Base-by-base conservation (phyloP, 257 asterid genomes). In the Ophiorrhiza pumila region DNA sequence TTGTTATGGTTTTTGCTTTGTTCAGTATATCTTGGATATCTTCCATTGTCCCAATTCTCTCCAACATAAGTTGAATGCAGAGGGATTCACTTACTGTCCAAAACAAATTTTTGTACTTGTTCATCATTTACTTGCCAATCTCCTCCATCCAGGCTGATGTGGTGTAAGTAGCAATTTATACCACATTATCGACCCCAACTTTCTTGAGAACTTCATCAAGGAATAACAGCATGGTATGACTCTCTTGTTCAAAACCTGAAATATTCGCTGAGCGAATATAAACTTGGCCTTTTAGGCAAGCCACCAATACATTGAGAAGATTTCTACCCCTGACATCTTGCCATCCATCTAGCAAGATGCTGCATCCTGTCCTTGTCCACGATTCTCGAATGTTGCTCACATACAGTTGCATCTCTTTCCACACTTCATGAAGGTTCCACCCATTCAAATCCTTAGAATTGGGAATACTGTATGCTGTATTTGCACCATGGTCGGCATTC, bases 11-110 rank as follows among this genome's bases (percentile, higher is more conserved):
- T 74, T 83, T 85, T 11, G 88, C 86, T 80, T 88, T 82, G 25
- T 76, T 78, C 43, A 90, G n/a, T 10, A 80, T 83, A 5, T 77
- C 81, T 12, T 50, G 58, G 5, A 92, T 52, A 0, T 23, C 31
- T 68, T 76, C 71, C 68, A 75, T 73, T 6, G 1, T 49, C 9
- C 49, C 43, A n/a, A 92, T 35, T 45, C 83, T 86, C 81, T 81
- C 87, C 70, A 90, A 59, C 87, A 87, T 88, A 58, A 92, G 87
- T 6, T 85, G 85, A 1, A 92, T 71, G 79, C 95, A 92, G 42
- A 71, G 71, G 12, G 89, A 86, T 5, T 90, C 80, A 67, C 89
- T 85, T 18, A 82, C 86, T 0, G 91, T 78, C 95, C 96, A 88
- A 72, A 87, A 88, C 0, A 86, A 29, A 0, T 80, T 63, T 59